phyloP scores from a whole-genome alignment of 345 rosid genomes.

The Eucalyptus shirleyi region DNA sequence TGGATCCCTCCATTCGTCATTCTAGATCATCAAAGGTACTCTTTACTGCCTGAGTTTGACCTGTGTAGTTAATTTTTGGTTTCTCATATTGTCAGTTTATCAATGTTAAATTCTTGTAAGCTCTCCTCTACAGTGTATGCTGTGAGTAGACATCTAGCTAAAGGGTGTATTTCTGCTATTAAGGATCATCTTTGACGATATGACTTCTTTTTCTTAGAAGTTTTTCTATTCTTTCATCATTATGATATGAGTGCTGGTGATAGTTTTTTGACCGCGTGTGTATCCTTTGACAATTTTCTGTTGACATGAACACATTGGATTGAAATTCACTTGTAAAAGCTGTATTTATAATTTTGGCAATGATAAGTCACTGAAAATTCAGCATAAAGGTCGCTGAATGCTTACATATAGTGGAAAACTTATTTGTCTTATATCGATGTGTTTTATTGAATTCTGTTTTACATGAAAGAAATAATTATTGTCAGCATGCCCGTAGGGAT shows the following conservation, averaged over 20 bases:
- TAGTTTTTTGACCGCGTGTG: background rate
- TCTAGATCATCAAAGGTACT: constrained; percentile 63
- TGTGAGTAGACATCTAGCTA: background rate
- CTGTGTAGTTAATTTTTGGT: background rate
- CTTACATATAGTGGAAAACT: background rate
- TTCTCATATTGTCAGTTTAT: background rate
- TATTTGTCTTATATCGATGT: background rate
- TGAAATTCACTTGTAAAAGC: background rate
- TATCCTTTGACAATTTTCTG: background rate
- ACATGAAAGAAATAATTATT: background rate
- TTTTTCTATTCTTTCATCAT: background rate
- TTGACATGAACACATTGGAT: background rate
- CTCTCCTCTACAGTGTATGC: background rate
- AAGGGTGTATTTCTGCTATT: background rate
- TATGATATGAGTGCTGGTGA: background rate
- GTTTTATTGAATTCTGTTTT: background rate
- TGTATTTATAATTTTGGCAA: background rate
- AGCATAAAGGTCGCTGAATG: background rate
- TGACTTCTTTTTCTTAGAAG: background rate
- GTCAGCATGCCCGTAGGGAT: background rate
- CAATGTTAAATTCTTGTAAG: background rate
- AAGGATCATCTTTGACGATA: background rate
- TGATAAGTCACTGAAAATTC: background rate
- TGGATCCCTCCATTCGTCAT: constrained; percentile 58
- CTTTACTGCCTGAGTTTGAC: background rate